Evolutionary conservation across 345 rosid genomes (phyloP).

Genomic region (Eucalyptus tenuipes): DNA sequence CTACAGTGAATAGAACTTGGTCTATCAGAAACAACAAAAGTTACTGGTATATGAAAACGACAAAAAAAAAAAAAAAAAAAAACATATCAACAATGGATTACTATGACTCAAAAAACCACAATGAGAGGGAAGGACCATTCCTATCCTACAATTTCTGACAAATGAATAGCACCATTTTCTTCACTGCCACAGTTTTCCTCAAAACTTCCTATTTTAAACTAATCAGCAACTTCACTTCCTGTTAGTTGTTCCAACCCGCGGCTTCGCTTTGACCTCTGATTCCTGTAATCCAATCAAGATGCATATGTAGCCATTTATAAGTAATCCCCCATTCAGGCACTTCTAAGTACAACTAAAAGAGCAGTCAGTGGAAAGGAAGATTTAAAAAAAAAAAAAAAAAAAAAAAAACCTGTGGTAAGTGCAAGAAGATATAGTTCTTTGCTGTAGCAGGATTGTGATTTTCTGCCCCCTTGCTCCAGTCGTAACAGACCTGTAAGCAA

Average conservation of each 20-base stretch:
- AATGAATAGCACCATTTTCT: neutral
- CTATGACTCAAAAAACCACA: neutral
- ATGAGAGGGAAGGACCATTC: neutral
- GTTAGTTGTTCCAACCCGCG: slow-evolving; percentile 39
- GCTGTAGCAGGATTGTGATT: slow-evolving; percentile 70
- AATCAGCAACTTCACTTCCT: slow-evolving; percentile 24
- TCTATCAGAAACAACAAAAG: neutral
- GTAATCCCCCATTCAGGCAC: neutral
- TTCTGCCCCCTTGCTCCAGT: slow-evolving; percentile 90
- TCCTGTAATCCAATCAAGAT: slow-evolving; percentile 34
- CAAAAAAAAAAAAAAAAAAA: neutral
- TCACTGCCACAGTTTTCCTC: neutral
- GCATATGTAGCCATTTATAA: neutral
- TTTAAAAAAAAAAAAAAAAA: no score
- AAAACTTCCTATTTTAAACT: neutral
- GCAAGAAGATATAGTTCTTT: slow-evolving; percentile 42
- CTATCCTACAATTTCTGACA: neutral
- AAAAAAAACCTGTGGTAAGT: slow-evolving; percentile 43
- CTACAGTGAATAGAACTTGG: neutral
- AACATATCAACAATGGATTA: neutral
- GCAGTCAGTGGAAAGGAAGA: neutral
- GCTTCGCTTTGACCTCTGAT: slow-evolving; percentile 78
- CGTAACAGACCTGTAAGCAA: slow-evolving; percentile 59
- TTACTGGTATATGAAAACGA: neutral
- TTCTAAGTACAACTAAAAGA: neutral